These are phyloP conservation scores for Trichosporon inkin DNA, from an alignment of 1,284 basidiomycete genomes.

Conservation along the genomic window DNA sequence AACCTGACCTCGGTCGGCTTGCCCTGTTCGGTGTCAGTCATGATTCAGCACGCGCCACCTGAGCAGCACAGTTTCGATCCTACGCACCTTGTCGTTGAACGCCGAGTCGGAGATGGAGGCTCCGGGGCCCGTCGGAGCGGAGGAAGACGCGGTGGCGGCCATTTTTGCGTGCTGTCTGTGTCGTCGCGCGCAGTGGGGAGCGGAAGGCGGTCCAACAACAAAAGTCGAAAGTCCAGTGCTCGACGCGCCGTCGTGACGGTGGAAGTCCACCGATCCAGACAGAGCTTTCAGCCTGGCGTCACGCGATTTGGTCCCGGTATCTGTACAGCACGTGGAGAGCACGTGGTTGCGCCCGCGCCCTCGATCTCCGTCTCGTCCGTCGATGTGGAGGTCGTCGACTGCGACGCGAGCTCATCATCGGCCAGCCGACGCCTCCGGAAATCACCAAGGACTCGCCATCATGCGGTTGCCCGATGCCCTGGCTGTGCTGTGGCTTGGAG, in stretches of 20 bases:
- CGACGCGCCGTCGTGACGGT: constrained; percentile 4
- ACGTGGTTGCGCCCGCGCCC: not conserved
- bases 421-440: not conserved
- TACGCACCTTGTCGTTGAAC: constrained; percentile 46
- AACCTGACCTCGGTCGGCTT: constrained; percentile 71
- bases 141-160: constrained; percentile 4
- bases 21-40: constrained; percentile 36
- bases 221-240: constrained; percentile 1
- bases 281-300: not conserved
- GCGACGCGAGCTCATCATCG: not conserved
- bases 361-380: constrained; percentile 1
- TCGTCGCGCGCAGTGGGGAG: not conserved
- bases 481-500: constrained; percentile 10
- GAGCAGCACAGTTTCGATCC: not conserved
- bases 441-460: not conserved
- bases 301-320: constrained; percentile 5
- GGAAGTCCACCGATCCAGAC: constrained; percentile 10
- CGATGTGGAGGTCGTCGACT: constrained; percentile 8
- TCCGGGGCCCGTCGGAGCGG: constrained; percentile 19
- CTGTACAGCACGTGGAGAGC: constrained; percentile 1
- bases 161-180: constrained; percentile 6
- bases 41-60: not conserved
- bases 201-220: constrained; percentile 1
- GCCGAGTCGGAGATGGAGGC: constrained; percentile 36
- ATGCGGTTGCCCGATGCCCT: constrained; percentile 14